Conservation (phyloP, 495 filamentous ascomycete genomes). For the Recurvomyces mirabilis region DNA sequence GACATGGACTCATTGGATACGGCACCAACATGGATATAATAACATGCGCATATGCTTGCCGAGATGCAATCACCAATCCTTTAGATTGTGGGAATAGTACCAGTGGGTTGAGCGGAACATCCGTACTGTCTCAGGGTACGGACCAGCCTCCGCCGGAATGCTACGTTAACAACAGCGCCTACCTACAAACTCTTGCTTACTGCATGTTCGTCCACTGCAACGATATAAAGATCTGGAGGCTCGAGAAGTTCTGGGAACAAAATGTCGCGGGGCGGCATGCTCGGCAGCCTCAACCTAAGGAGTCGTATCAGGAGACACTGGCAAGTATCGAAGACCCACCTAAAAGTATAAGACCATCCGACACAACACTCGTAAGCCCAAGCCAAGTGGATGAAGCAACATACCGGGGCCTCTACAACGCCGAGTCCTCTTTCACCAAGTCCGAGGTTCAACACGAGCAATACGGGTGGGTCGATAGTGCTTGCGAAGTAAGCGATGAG, state of each 20-base stretch:
- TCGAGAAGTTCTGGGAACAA: background rate
- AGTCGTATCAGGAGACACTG: background rate
- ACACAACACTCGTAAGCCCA: background rate
- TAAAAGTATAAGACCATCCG: background rate
- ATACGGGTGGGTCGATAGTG: background rate
- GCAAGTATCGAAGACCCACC: background rate
- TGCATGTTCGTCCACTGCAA: background rate
- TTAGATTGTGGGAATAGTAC: background rate
- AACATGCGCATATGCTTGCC: background rate
- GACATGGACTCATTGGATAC: background rate
- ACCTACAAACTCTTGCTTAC: background rate
- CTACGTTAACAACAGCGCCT: background rate
- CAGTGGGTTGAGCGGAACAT: no score
- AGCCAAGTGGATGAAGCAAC: background rate
- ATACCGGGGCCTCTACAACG: background rate
- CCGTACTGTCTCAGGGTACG: no score
- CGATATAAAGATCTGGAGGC: background rate
- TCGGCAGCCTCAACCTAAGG: background rate
- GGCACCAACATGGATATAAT: background rate
- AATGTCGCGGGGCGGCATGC: background rate
- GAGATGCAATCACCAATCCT: background rate
- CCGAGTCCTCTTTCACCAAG: background rate
- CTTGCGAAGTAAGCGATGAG: no score
- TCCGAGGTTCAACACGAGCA: background rate
- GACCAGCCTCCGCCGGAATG: background rate